Conservation (phyloP, 2,329 filamentous ascomycete species). For the Cyphellophora attinorum region DNA sequence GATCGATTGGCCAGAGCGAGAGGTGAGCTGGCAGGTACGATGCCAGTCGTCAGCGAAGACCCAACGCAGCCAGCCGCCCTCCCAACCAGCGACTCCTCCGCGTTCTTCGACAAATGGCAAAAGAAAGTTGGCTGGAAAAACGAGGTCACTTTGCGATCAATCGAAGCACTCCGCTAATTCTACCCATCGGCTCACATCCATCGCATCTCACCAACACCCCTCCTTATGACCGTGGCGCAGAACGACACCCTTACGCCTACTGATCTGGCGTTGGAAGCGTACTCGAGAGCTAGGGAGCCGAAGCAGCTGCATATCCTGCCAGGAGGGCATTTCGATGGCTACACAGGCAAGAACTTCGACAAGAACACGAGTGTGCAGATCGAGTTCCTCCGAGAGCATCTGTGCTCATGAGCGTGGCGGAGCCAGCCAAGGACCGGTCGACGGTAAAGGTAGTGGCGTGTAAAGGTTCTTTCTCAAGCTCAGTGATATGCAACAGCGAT, state of each 20-base stretch:
- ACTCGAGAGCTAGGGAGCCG: conserved; percentile 27
- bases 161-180: conserved; percentile 9
- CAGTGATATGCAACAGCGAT: no score
- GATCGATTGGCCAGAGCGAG: conserved; percentile 21
- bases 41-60: conserved; percentile 26
- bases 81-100: conserved; percentile 25
- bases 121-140: conserved; percentile 29
- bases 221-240: conserved; percentile 27
- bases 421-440: no score
- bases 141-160: conserved; percentile 21
- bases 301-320: conserved; percentile 28
- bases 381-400: conserved; percentile 23
- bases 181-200: conserved; percentile 22
- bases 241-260: conserved; percentile 26
- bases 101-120: conserved; percentile 25
- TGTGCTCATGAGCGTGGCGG: conserved; percentile 2
- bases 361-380: conserved; percentile 22
- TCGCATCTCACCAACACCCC: conserved; percentile 28
- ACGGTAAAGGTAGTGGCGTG: no score
- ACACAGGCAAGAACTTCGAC: conserved; percentile 21
- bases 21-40: conserved; percentile 21
- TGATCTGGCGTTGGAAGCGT: conserved; percentile 27
- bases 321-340: conserved; percentile 32
- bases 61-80: conserved; percentile 22
- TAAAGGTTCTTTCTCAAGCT: no score